phyloP scores from a whole-genome alignment of 1,139 yeast genomes.

The Wickerhamomyces sp. region DNA sequence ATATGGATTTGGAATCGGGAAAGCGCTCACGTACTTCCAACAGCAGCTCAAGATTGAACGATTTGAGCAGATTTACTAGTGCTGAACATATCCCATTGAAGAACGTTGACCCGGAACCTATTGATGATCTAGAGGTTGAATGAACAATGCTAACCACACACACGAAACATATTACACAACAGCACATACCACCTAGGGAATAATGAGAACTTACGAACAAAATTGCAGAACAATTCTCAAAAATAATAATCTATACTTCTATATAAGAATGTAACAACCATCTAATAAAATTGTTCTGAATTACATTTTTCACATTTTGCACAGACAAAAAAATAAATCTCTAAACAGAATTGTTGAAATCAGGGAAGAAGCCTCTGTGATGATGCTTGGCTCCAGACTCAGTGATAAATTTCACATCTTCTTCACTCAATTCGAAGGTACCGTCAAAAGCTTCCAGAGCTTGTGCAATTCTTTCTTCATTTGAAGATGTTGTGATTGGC shows the following conservation, averaged over 20 bases:
- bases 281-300: too few species aligned
- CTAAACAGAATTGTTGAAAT: conserved; percentile 7
- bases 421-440: conserved; percentile 30
- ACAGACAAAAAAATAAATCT: too few species aligned
- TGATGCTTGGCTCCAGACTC: conserved; percentile 18
- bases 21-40: conserved; percentile 5
- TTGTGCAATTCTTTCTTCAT: conserved; percentile 37
- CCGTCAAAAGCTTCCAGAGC: conserved; percentile 34
- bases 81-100: conserved; percentile 17
- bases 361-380: conserved; percentile 30
- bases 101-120: conserved; percentile 17
- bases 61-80: conserved; percentile 21
- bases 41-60: conserved; percentile 13
- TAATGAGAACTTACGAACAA: too few species aligned
- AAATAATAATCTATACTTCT: too few species aligned
- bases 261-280: too few species aligned
- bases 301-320: too few species aligned
- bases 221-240: too few species aligned
- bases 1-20: conserved; percentile 22
- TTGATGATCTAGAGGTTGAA: conserved; percentile 20
- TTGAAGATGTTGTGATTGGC: conserved; percentile 45
- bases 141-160: conserved; percentile 2
- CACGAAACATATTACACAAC: too few species aligned
- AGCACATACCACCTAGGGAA: too few species aligned
- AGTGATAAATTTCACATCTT: conserved; percentile 30